Conservation (phyloP, 441 rosid species). For the Gossypium gossypioides region DNA sequence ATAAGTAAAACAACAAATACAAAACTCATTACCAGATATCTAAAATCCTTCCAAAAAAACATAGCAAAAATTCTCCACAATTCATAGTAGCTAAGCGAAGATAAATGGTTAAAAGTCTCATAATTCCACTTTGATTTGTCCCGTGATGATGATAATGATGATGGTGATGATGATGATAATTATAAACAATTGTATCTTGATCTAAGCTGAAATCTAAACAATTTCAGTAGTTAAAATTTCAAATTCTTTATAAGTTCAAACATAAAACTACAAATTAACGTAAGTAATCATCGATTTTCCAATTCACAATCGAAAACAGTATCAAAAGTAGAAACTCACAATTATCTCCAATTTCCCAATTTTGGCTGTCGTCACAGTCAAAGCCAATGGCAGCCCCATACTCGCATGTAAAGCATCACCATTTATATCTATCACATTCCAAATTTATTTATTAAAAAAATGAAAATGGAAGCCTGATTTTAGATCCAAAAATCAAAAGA, state of each 20-base stretch:
- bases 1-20: background rate
- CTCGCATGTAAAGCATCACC: conserved; percentile 97
- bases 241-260: background rate
- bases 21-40: background rate
- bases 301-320: background rate
- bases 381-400: conserved; percentile 90
- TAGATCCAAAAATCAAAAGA: conserved; percentile 10
- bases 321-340: conserved; percentile 33
- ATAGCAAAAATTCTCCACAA: background rate
- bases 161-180: no score
- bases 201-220: background rate
- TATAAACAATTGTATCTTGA: background rate
- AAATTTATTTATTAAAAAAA: background rate
- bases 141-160: background rate
- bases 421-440: conserved; percentile 55
- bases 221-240: background rate
- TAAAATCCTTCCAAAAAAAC: background rate
- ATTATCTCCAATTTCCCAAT: conserved; percentile 77
- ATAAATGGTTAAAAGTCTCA: background rate
- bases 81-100: background rate
- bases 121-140: background rate
- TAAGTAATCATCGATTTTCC: background rate
- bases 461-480: background rate
- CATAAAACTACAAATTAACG: background rate
- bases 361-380: conserved; percentile 77